Evolutionary conservation across 768 basidiomycete genomes (phyloP), one percentile per base, ranked within the genome.

Genomic region (Lactarius pseudohatsudake): DNA sequence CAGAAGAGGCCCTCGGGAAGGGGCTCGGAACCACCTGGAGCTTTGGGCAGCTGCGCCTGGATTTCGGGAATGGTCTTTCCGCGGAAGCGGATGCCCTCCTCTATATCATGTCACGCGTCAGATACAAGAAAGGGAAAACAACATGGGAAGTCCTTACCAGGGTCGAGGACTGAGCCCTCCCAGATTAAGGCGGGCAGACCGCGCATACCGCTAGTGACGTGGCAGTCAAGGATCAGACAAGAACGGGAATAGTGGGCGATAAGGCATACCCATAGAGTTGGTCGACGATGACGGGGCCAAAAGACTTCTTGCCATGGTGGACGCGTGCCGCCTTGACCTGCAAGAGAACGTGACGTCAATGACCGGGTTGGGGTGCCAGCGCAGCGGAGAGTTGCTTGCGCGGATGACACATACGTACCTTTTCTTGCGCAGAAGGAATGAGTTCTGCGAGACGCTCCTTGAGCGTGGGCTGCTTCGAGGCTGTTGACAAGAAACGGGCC

Each of bases 21-120:
- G 62, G 95, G 95, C 76, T 97, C 95, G 18, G 86, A 82, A 62
- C 95, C 95, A 69, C 90, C 87, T 71, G 90, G 84, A 64, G 91
- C 96, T 76, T 92, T 96, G 67, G 96, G 96, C 30, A 98, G 88
- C 58, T 87, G 84, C 62, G 86, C 82, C 79, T 93, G 88, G 76
- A 88, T 88, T 75, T 97, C 95, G 50, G 92, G 91, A 74, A 96
- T 96, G 64, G 93, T 93, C 79, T 92, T 92, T 67, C 94, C 96
- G 76, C 96, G 92, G 88, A 98, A 98, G 71, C 96, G 93, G 74
- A 98, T 98, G 65, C 96, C 96, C 82, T 97, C 95, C 75, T 96
- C 92, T 91, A 72, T 9, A 68, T 59, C 28, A 41, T 54, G 70
- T 28, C 32, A 61, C 18, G 63, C 59, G 36, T 69, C 64, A 66